Evolutionary conservation across 2,329 filamentous ascomycete genomes (phyloP).

Genomic region (Aureobasidium uvarum): DNA sequence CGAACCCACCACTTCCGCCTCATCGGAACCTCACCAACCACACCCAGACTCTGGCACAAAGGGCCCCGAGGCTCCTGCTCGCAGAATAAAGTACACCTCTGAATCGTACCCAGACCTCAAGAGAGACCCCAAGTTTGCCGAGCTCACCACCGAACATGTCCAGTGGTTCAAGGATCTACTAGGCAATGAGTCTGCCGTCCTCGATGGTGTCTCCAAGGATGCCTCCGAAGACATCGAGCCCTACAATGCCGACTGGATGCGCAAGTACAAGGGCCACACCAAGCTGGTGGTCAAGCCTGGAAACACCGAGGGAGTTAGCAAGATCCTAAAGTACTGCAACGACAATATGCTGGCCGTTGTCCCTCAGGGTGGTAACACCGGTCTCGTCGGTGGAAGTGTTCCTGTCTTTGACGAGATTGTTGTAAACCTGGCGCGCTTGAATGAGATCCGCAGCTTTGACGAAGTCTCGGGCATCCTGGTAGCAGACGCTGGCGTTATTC

Average conservation of each 20-base stretch:
- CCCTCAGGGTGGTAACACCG: slow-evolving; percentile 95
- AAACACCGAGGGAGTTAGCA: slow-evolving; percentile 83
- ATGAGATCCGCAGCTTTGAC: slow-evolving; percentile 86
- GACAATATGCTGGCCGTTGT: slow-evolving; percentile 88
- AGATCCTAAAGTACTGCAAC: slow-evolving; percentile 92
- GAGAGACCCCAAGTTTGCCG: slow-evolving; percentile 71
- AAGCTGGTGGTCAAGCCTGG: slow-evolving; percentile 82
- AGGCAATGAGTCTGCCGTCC: slow-evolving; percentile 71
- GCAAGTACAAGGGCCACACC: slow-evolving; percentile 91
- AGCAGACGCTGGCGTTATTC: slow-evolving; percentile 83
- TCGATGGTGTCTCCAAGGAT: slow-evolving; percentile 77
- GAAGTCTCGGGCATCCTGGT: slow-evolving; percentile 88
- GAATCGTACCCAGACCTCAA: slow-evolving; percentile 82
- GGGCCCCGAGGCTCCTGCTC: slow-evolving; percentile 32
- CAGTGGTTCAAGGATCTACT: slow-evolving; percentile 78
- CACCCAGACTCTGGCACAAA: slow-evolving; percentile 34
- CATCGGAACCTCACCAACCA: slow-evolving; percentile 29
- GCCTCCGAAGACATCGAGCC: slow-evolving; percentile 77
- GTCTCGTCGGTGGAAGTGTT: slow-evolving; percentile 89
- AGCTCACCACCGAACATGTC: slow-evolving; percentile 75
- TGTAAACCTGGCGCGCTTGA: slow-evolving; percentile 86
- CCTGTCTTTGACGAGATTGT: slow-evolving; percentile 99
- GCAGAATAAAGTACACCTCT: slow-evolving; percentile 70
- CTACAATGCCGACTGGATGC: slow-evolving; percentile 99
- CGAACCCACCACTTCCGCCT: slow-evolving; percentile 35